Percentiles rank a stretch among this genome's conserved stretches.
phyloP scores from a whole-genome alignment of 176 grass and related monocot genomes.

The Coix lacrymajobi region DNA sequence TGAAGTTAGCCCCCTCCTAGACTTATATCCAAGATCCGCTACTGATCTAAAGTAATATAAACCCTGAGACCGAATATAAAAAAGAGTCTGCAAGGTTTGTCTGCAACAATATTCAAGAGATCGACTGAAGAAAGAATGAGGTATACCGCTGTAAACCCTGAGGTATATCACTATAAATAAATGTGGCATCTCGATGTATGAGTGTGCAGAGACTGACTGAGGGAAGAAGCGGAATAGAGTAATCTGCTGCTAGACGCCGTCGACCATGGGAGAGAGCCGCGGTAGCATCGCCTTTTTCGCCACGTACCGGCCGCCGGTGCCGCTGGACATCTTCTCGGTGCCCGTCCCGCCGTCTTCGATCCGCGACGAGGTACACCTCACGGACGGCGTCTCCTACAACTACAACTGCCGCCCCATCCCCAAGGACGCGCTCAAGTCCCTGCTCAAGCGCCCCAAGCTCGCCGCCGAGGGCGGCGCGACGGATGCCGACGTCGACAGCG shows the following conservation, averaged over 20 bases:
- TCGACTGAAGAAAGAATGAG: neutral
- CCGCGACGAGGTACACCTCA: neutral
- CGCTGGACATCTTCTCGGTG: constrained; percentile 14
- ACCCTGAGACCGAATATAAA: too few species aligned
- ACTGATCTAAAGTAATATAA: too few species aligned
- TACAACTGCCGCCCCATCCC: constrained; percentile 8
- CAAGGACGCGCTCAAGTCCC: neutral
- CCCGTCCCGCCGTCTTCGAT: neutral
- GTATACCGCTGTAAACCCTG: neutral
- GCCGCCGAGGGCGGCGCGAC: neutral
- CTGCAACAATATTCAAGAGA: too few species aligned
- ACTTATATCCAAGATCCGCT: too few species aligned
- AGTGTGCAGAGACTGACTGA: neutral
- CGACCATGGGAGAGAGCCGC: neutral
- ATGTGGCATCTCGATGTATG: neutral
- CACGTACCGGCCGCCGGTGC: constrained; percentile 9
- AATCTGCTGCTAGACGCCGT: neutral
- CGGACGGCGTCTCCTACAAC: constrained; percentile 1
- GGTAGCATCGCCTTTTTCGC: constrained; percentile 24
- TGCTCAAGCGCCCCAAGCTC: neutral
- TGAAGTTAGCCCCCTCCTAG: too few species aligned
- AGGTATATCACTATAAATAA: neutral
- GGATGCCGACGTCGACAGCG: neutral
- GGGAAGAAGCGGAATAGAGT: neutral
- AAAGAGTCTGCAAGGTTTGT: too few species aligned